These are phyloP conservation scores for Fragaria nilgerrensis DNA, from an alignment of 306 rosid species.

Conservation along the genomic window DNA sequence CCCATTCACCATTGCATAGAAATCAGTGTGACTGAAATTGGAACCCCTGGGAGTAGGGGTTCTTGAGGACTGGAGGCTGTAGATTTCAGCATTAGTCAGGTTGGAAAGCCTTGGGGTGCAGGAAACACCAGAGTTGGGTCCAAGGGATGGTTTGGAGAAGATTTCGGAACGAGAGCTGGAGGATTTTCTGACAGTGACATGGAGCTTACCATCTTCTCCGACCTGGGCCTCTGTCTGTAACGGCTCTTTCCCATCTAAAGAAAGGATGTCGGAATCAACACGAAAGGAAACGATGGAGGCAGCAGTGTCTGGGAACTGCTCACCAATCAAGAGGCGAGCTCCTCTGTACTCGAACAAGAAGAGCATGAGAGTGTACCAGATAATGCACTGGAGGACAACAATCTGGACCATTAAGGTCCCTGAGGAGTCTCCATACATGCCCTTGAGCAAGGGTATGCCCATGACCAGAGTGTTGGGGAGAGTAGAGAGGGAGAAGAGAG, in stretches of 20 bases:
- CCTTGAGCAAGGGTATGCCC: conserved; percentile 79
- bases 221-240: conserved; percentile 76
- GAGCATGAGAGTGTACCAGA: conserved; percentile 79
- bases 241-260: conserved; percentile 76
- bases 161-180: conserved; percentile 67
- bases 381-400: conserved; percentile 76
- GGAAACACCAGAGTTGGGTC: conserved; percentile 58
- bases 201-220: conserved; percentile 80
- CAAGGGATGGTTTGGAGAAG: conserved; percentile 57
- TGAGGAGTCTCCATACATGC: conserved; percentile 66
- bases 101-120: conserved; percentile 75
- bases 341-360: conserved; percentile 84
- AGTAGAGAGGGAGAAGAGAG: conserved; percentile 73
- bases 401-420: conserved; percentile 76
- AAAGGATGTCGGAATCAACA: conserved; percentile 75
- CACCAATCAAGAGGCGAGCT: conserved; percentile 63
- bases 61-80: conserved; percentile 69
- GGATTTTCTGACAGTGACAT: conserved; percentile 64
- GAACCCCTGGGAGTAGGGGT: conserved; percentile 88
- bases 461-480: conserved; percentile 83
- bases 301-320: conserved; percentile 83
- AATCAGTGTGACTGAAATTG: conserved; percentile 74
- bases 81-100: conserved; percentile 78
- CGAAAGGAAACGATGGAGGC: conserved; percentile 66
- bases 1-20: conserved; percentile 60